A percentile compares a stretch with the other conserved stretches of the same genome.
Evolutionary conservation across 345 rosid genomes (phyloP).

Genomic region (Excoecaria cochinchinensis): DNA sequence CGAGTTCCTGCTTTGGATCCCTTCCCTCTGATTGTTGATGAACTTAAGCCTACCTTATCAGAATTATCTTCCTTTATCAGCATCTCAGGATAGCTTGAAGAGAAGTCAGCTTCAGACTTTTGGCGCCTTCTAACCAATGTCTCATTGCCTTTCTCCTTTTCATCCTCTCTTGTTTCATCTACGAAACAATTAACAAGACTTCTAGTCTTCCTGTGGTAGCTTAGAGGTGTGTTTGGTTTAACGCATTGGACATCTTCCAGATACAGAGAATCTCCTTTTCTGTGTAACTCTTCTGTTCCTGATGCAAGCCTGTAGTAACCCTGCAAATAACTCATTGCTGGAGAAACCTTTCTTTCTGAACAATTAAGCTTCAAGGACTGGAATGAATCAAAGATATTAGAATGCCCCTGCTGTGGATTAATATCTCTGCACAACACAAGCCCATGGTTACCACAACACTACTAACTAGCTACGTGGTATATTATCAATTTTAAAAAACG

Average conservation of each 20-base stretch:
- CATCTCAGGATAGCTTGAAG: slow-evolving; percentile 1
- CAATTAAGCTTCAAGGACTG: slow-evolving; percentile 24
- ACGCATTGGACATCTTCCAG: slow-evolving; percentile 34
- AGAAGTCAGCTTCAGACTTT: slow-evolving; percentile 57
- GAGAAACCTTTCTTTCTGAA: slow-evolving; percentile 24
- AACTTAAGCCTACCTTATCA: neutral
- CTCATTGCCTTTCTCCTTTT: slow-evolving; percentile 38
- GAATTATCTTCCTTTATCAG: slow-evolving; percentile 21
- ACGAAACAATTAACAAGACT: slow-evolving; percentile 50
- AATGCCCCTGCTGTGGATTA: slow-evolving; percentile 30
- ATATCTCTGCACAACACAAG: slow-evolving; percentile 56
- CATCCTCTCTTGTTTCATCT: slow-evolving; percentile 33
- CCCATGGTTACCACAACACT: too few relatives aligned
- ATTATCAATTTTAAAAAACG: too few relatives aligned
- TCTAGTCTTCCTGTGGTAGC: slow-evolving; percentile 34
- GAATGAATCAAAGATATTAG: slow-evolving; percentile 54
- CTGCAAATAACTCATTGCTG: slow-evolving; percentile 31
- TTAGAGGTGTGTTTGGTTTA: slow-evolving; percentile 20
- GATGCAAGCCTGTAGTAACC: slow-evolving; percentile 29
- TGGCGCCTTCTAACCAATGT: slow-evolving; percentile 60
- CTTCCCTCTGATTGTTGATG: slow-evolving; percentile 24
- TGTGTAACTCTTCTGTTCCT: neutral
- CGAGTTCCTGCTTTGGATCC: slow-evolving; percentile 20
- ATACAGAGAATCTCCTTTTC: slow-evolving; percentile 29
- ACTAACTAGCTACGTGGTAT: too few relatives aligned